Evolutionary conservation across 2,329 filamentous ascomycete genomes (phyloP), one percentile per base, ranked within the genome.

Genomic region (Xylariaceae sp.): DNA sequence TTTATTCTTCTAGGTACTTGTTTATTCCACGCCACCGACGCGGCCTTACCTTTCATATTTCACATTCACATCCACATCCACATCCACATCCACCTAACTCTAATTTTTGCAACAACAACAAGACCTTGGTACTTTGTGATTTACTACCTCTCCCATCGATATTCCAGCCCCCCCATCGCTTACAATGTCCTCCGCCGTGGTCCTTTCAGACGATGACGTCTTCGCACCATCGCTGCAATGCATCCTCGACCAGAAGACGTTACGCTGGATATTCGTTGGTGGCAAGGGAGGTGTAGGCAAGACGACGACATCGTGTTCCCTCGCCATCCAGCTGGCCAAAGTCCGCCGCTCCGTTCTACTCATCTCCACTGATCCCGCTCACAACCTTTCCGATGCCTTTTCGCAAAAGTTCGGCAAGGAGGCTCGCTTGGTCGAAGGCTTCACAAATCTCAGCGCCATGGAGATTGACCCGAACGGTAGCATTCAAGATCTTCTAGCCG

Each of bases 371-470:
- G 94, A 99, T 73, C 94, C 94, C 51, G 94, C 94, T 50, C 94
- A 99, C 81, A 99, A 99, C 76, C 81, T 99, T 60, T 94, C 88
- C 65, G 94, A 99, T 76, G 94, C 94, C 58, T 99, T 99, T 74
- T 90, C 89, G 64, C 92, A 99, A 74, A 99, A 99, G 76, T 99
- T 99, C 69, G 94, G 94, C 77, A 99, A 99, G 79, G 94, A 99
- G 74, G 94, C 94, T 51, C 85, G 91, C 60, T 84, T 96, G 40
- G 81, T 99, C 62, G 86, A 96, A 65, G 94, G 94, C 64, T 96
- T 95, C 69, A 84, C 86, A 35, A 96, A 96, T 73, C 78, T 99
- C 63, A 95, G 89, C 70, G 94, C 94, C 60, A 99, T 99, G 94
- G 94, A 99, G 75, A 97, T 99, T 66, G 94, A 99, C 69, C 94